Evolutionary conservation across 768 basidiomycete species (phyloP), one percentile per base, ranked within the genome.

Genomic region (Kwoniella botswanensis): DNA sequence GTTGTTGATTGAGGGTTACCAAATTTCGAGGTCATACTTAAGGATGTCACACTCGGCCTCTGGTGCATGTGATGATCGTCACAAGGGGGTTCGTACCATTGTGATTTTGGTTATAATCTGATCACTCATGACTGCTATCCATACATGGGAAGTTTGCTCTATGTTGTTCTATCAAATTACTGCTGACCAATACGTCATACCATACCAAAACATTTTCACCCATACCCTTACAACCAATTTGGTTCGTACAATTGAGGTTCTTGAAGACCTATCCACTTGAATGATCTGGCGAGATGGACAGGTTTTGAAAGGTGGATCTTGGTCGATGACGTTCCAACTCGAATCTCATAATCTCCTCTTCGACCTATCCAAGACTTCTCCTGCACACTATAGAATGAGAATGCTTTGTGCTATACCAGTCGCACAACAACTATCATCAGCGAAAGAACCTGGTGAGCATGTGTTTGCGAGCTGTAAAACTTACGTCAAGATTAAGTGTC

Each of bases 311-410:
- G 44, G 2, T 26, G 50, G 24, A 87, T 76, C 72, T 88, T 85
- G 44, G 73, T 78, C 4, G 87, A 88, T 3, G 87, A 88, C 15
- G 85, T 82, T 3, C 83, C 88, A 12, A 89, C 85, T 22, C 84
- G 76, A 11, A 89, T 82, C 29, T 79, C 82, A 70, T 87, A 89
- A 29, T 70, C 80, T 2, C 88, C 88, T 42, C 79, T 83, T 77
- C 88, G 88, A 44, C 85, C 87, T 24, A 87, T 78, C 88, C 88
- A 88, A 87, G 80, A 85, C 87, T n/a, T 70, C 52, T 74, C 65
- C 1, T 66, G 60, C 10, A 76, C 75, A 43, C 90, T 87, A 88
- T 89, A 91, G 60, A 86, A 89, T 0, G 89, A 81, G 88, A 92
- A 75, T 13, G 84, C 81, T 63, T 83, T 80, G 71, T 81, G 78